Evolutionary conservation across 805 yeast genomes (phyloP), one percentile per base, ranked within the genome.

Genomic region (Ogataea pilisensis): DNA sequence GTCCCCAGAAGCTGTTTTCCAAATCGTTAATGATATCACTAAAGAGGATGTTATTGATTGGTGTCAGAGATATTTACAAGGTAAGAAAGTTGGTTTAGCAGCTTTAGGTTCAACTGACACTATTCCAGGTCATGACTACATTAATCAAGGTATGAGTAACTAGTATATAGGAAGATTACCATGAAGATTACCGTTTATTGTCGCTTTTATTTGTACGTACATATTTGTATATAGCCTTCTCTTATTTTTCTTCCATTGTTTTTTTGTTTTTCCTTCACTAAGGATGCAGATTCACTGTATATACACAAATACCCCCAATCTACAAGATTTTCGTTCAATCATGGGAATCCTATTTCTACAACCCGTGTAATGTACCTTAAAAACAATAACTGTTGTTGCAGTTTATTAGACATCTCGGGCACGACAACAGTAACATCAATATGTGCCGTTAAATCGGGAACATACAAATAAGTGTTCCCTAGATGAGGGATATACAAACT

Each of bases 11-110:
- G 87, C 82, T 49, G 82, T 82, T 11, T 84, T 83, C 56, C 71
- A 74, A 42, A 76, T 83, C 44, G 93, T 93, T 12, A 89, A 88
- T 53, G 69, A 75, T 34, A 85, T 93, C 47, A 76, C 87, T 8
- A 82, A 77, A 55, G 74, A 79, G 29, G 97, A 89, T 61, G 86
- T 93, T 33, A 75, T 84, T 27, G 70, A 75, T 46, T 95, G 97
- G 95, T 95, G 96, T 33, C 84, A 84, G 56, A 83, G 83, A 64
- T 76, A 86, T 60, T 64, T 90, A 41, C 70, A 80, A 58, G 78
- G 79, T 51, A 85, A 82, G 60, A 95, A 93, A 22, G 70, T 90
- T 28, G 93, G 96, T 21, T 68, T 91, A 43, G 93, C 95, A n/a
- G 96, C 95, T 3, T 67, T 90, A 37, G 99, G 99, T 29, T 82